phyloP scores from a whole-genome alignment of 345 rosid genomes.

The Melaleuca quinquenervia region DNA sequence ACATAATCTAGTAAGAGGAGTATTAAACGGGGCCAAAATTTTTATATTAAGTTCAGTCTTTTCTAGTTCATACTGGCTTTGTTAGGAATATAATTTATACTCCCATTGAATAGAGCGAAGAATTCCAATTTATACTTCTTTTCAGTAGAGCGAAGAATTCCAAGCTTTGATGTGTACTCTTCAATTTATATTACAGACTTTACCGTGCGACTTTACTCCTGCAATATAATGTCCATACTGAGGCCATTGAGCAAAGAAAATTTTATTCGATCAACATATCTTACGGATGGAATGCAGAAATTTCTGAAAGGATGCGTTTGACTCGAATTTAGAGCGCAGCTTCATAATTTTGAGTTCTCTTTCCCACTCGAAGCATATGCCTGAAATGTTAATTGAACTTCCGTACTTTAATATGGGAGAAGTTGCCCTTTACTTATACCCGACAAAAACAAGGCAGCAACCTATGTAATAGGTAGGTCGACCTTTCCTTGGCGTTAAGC shows the following conservation, averaged over 20 bases:
- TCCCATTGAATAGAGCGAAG: too few relatives aligned
- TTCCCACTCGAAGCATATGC: rapidly evolving
- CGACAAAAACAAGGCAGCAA: neutral
- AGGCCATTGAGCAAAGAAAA: rapidly evolving
- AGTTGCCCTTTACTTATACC: neutral
- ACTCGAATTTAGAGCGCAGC: rapidly evolving
- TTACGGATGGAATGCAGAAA: neutral
- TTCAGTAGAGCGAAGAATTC: neutral
- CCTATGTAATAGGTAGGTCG: too few relatives aligned
- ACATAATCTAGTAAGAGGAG: neutral
- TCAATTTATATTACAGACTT: neutral
- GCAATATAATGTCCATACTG: neutral
- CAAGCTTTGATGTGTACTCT: neutral
- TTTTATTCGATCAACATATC: too few relatives aligned
- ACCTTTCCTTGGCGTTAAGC: too few relatives aligned
- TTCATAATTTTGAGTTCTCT: neutral
- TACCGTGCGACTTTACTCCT: neutral
- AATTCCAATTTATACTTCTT: neutral
- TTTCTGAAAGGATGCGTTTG: neutral
- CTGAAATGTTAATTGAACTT: neutral
- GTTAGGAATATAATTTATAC: too few relatives aligned
- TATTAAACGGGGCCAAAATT: neutral
- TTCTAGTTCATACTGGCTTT: neutral
- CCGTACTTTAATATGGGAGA: too few relatives aligned
- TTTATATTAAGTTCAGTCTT: neutral